Evolutionary conservation across 2,329 filamentous ascomycete genomes (phyloP).

Genomic region (Xylaria sp.): DNA sequence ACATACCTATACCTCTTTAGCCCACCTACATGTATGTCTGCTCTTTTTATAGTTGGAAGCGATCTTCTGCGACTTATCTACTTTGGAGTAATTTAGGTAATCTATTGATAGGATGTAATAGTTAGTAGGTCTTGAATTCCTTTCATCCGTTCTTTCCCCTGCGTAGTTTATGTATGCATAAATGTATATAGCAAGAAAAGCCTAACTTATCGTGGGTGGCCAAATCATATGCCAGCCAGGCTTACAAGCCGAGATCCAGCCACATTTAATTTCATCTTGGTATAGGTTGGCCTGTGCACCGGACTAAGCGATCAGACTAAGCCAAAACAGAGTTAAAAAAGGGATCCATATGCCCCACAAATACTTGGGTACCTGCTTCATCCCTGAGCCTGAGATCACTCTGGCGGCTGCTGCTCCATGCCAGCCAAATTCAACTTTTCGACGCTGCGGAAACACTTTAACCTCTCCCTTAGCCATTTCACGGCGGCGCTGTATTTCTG

Average conservation of each 20-base stretch:
- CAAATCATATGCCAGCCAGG: constrained; percentile 17
- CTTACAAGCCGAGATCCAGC: constrained; percentile 24
- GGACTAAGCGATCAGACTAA: neutral
- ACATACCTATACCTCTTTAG: too few species aligned
- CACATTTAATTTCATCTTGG: constrained; percentile 20
- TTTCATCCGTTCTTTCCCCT: too few species aligned
- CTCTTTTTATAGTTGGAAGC: too few species aligned
- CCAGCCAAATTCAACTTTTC: constrained; percentile 48
- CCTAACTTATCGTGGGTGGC: too few species aligned
- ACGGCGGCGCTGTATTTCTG: constrained; percentile 30
- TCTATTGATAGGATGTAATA: too few species aligned
- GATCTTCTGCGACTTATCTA: too few species aligned
- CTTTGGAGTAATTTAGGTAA: too few species aligned
- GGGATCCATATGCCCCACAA: constrained; percentile 8
- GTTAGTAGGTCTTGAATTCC: too few species aligned
- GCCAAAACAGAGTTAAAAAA: neutral
- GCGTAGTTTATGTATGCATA: too few species aligned
- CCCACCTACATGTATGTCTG: too few species aligned
- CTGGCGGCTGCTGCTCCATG: constrained; percentile 36
- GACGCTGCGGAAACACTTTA: constrained; percentile 41
- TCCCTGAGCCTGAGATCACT: constrained; percentile 40
- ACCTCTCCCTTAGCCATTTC: constrained; percentile 44
- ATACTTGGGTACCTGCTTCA: constrained; percentile 31
- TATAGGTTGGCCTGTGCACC: constrained; percentile 25
- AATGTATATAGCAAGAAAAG: too few species aligned